Base-by-base conservation (phyloP, 1,284 basidiomycete species). In the Termitomyces sp. region DNA sequence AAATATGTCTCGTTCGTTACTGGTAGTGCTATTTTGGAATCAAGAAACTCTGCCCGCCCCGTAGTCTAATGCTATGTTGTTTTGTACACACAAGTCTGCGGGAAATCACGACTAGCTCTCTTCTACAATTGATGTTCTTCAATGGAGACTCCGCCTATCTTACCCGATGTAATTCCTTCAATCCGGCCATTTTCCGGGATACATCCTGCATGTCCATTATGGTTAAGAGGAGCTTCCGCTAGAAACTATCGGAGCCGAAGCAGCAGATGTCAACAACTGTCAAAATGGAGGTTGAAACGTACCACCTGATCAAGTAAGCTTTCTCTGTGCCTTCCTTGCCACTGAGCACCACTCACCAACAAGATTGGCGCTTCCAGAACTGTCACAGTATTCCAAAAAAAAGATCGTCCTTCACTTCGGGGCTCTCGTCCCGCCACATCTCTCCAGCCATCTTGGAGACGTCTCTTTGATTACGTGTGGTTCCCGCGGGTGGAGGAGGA, bases 391-490 rank as follows among this genome's bases (percentile, higher is more conserved):
- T 24, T 7, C 46, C 21, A 54, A 52, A 57, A 41, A 39, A 38
- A n/a, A n/a, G n/a, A 12, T 78, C 62, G 3, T 69, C 70, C 61
- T 79, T 81, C 50, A 83, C 74, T 0, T 73, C 70, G 0, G 74
- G 68, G 0, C 70, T 48, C 63, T 89, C 89, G 4, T 70, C 67
- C 61, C 73, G 82, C 93, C 93, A 95, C 74, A 84, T 73, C 2
- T 68, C 58, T 2, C 84, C 79, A 57, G 95, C 84, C 47, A 82
- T 65, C 61, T 81, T 82, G 38, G 91, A 93, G 50, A 92, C 77
- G 26, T 83, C 78, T 0, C 84, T 79, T 67, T 92, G 89, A 0
- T 83, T 76, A 33, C 79, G 69, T 12, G 67, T 66, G 53, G 68
- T 62, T 17, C 70, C 70, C 15, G 70, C 68, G 30, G 57, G 56